phyloP scores from a whole-genome alignment of 441 rosid genomes.

The Gossypium trilobum region DNA sequence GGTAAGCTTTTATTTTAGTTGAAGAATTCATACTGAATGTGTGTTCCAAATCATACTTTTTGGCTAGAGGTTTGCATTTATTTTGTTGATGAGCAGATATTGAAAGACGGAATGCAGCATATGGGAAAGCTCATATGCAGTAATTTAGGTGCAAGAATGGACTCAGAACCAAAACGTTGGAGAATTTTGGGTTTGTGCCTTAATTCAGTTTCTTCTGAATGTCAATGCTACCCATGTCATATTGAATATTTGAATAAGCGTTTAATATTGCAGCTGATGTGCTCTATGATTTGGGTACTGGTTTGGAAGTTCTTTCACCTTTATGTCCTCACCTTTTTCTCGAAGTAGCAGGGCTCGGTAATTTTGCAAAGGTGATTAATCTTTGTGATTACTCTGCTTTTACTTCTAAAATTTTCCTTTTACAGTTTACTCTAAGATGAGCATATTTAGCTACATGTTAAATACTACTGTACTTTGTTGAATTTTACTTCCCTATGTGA shows the following conservation, averaged over 20 bases:
- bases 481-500: slow-evolving; percentile 12
- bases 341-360: slow-evolving; percentile 92
- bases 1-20: slow-evolving; percentile 40
- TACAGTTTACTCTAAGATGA: background rate
- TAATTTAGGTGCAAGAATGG: slow-evolving; percentile 94
- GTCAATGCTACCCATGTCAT: background rate
- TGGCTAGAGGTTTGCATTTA: background rate
- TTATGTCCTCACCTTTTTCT: slow-evolving; percentile 84
- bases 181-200: slow-evolving; percentile 62
- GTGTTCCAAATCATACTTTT: background rate
- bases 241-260: slow-evolving; percentile 13
- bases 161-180: slow-evolving; percentile 92
- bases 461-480: slow-evolving; percentile 3
- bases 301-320: slow-evolving; percentile 83
- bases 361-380: slow-evolving; percentile 66
- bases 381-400: background rate
- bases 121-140: slow-evolving; percentile 86
- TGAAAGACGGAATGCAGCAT: slow-evolving; percentile 97
- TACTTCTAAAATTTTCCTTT: background rate
- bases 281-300: slow-evolving; percentile 85
- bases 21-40: background rate
- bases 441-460: background rate
- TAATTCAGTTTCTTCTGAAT: slow-evolving; percentile 7
- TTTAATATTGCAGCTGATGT: slow-evolving; percentile 59
- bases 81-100: slow-evolving; percentile 39